Evolutionary conservation across 2,329 filamentous ascomycete genomes (phyloP).

Genomic region (Claviceps sp.): DNA sequence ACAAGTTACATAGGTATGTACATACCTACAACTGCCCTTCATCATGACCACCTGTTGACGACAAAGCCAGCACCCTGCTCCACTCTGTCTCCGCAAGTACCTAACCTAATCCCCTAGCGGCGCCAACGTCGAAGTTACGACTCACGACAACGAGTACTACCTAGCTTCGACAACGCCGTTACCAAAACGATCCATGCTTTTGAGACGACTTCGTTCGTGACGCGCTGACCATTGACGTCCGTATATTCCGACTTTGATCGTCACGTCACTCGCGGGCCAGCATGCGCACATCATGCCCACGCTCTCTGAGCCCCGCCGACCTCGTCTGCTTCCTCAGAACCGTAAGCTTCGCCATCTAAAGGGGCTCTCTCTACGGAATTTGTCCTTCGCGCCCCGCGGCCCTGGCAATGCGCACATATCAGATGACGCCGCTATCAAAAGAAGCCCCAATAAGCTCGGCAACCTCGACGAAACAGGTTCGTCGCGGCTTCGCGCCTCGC

Average conservation of each 20-base stretch:
- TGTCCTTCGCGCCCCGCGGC: constrained; percentile 49
- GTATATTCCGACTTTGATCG: not conserved
- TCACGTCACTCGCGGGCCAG: constrained; percentile 1
- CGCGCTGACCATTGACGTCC: not conserved
- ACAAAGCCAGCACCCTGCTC: no score
- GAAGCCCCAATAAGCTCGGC: constrained; percentile 53
- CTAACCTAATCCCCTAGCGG: no score
- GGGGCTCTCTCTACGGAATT: constrained; percentile 75
- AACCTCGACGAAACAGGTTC: constrained; percentile 29
- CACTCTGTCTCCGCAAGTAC: no score
- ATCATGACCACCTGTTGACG: no score
- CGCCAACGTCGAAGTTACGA: no score
- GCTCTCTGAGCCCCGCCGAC: constrained; percentile 27
- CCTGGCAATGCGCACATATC: constrained; percentile 45
- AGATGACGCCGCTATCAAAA: constrained; percentile 64
- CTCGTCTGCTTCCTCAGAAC: constrained; percentile 56
- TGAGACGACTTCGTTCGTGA: not conserved
- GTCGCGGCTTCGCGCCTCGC: constrained; percentile 37
- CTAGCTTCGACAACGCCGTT: no score
- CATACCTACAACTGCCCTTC: no score
- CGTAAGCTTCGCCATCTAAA: constrained; percentile 79
- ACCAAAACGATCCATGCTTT: no score
- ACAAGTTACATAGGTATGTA: no score
- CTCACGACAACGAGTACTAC: no score
- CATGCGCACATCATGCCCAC: constrained; percentile 19